phyloP scores from a whole-genome alignment of 495 filamentous ascomycete species.

The Penicillium atrosanguineum region DNA sequence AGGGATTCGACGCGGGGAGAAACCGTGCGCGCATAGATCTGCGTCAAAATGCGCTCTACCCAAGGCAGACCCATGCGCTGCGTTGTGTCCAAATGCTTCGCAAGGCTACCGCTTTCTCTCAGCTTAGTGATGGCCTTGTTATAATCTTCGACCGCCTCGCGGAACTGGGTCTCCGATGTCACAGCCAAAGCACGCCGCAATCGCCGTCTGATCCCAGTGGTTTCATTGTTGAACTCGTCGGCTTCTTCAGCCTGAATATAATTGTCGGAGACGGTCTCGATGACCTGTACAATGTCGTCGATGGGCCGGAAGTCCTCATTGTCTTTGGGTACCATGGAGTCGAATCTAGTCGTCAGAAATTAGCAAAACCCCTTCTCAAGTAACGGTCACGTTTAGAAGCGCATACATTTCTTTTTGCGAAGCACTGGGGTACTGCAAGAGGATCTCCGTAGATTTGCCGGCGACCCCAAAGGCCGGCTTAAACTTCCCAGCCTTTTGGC shows the following conservation, averaged over 20 bases:
- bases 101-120: slow-evolving; percentile 62
- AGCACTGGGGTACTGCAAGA: slow-evolving; percentile 71
- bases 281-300: slow-evolving; percentile 77
- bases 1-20: slow-evolving; percentile 81
- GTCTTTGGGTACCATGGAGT: slow-evolving; percentile 73
- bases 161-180: slow-evolving; percentile 64
- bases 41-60: slow-evolving; percentile 77
- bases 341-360: slow-evolving; percentile 52
- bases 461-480: slow-evolving; percentile 45
- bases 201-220: slow-evolving; percentile 66
- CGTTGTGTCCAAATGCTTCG: slow-evolving; percentile 62
- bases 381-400: background rate
- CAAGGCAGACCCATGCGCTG: slow-evolving; percentile 65
- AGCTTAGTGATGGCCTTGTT: slow-evolving; percentile 63
- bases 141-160: slow-evolving; percentile 67
- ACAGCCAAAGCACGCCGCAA: slow-evolving; percentile 67
- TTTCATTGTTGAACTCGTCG: slow-evolving; percentile 66
- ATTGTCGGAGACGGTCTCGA: slow-evolving; percentile 67
- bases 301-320: slow-evolving; percentile 77
- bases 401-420: slow-evolving; percentile 65
- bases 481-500: slow-evolving; percentile 45
- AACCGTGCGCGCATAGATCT: slow-evolving; percentile 89
- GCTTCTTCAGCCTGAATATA: slow-evolving; percentile 70
- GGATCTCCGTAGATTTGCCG: slow-evolving; percentile 50
- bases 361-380: slow-evolving; percentile 3